Conservation (phyloP, 495 filamentous ascomycete species). For the Neurospora sp. region DNA sequence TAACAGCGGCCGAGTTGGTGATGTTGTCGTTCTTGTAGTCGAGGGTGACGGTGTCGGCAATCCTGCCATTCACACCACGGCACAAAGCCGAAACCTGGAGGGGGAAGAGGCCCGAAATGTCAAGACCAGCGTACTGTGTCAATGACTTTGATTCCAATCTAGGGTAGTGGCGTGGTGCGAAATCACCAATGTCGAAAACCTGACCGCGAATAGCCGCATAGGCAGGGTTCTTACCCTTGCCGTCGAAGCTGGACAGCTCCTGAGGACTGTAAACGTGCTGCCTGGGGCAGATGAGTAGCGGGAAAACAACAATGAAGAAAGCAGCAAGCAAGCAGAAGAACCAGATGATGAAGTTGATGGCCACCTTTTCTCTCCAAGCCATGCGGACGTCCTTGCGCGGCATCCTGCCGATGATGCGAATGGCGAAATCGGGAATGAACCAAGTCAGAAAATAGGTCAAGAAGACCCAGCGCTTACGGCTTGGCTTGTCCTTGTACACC, state of each 20-base stretch:
- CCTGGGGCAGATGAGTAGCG: constrained; percentile 77
- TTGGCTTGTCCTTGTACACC: constrained; percentile 62
- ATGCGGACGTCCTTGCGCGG: constrained; percentile 84
- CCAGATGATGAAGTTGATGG: constrained; percentile 98
- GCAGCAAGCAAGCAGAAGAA: constrained; percentile 63
- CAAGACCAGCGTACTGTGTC: constrained; percentile 71
- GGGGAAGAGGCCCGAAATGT: constrained; percentile 83
- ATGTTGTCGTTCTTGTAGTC: constrained; percentile 74
- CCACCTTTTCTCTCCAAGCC: constrained; percentile 95
- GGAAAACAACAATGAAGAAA: constrained; percentile 87
- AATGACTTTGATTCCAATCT: constrained; percentile 54
- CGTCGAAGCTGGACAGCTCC: constrained; percentile 66
- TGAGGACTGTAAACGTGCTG: constrained; percentile 76
- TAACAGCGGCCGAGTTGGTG: constrained; percentile 49
- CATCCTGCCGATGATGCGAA: constrained; percentile 73
- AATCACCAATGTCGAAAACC: constrained; percentile 73
- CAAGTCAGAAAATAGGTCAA: constrained; percentile 81
- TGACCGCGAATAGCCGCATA: constrained; percentile 79
- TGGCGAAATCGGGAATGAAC: constrained; percentile 75
- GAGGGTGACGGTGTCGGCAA: constrained; percentile 62
- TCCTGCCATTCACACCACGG: constrained; percentile 53
- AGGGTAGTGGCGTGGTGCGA: constrained; percentile 65
- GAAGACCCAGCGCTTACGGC: constrained; percentile 84
- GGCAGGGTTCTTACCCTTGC: constrained; percentile 51
- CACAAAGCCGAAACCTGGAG: constrained; percentile 92